Conservation (phyloP, 2,329 filamentous ascomycete genomes). For the Fusarium nodosum region DNA sequence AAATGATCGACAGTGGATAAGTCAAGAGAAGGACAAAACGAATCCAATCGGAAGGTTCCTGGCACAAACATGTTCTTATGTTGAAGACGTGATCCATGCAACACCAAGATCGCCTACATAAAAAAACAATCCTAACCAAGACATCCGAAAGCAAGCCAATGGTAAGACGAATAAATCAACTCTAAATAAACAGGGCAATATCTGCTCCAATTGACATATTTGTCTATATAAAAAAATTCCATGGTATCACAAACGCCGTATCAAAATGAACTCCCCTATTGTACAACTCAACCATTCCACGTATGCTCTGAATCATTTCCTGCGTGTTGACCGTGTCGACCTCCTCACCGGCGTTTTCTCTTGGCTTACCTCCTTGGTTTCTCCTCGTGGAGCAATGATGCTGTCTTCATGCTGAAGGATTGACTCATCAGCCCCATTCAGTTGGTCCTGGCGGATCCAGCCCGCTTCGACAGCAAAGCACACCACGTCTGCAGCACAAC, state of each 20-base stretch:
- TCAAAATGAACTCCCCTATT: slow-evolving; percentile 22
- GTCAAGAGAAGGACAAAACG: neutral
- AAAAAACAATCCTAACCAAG: slow-evolving; percentile 12
- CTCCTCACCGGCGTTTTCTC: slow-evolving; percentile 46
- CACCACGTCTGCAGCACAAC: slow-evolving; percentile 68
- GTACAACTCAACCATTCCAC: slow-evolving; percentile 7
- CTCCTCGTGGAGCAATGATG: slow-evolving; percentile 55
- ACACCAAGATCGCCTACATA: neutral
- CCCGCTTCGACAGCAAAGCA: slow-evolving; percentile 69
- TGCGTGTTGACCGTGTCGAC: slow-evolving; percentile 47
- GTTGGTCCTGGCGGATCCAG: slow-evolving; percentile 68
- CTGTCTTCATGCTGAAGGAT: slow-evolving; percentile 58
- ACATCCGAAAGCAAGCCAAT: slow-evolving; percentile 3
- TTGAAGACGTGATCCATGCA: neutral
- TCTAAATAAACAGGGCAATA: slow-evolving; percentile 2
- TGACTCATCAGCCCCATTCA: slow-evolving; percentile 58
- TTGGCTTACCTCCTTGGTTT: slow-evolving; percentile 38
- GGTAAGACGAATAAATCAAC: neutral
- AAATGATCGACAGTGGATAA: neutral
- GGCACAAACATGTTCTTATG: neutral
- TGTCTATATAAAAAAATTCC: slow-evolving; percentile 5
- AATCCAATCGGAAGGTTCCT: neutral
- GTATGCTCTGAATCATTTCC: slow-evolving; percentile 20
- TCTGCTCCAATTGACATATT: slow-evolving; percentile 4
- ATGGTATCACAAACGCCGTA: slow-evolving; percentile 39